Conservation (phyloP, 2,329 filamentous ascomycete species). For the Apiospora hydei region DNA sequence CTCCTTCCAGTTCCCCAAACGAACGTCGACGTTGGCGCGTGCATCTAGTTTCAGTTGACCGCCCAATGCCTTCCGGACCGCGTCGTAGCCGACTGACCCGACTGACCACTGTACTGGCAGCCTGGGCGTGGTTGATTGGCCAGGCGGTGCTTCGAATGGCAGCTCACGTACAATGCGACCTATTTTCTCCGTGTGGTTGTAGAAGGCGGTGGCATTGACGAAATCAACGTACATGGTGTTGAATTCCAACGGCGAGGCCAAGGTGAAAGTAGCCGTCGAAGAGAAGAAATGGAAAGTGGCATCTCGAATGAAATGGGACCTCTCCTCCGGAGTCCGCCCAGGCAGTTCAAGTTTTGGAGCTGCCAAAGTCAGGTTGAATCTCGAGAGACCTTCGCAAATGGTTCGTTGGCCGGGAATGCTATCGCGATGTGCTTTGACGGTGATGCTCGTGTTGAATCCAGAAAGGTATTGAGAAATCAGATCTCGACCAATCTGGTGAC, state of each 20-base stretch:
- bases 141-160: slow-evolving; percentile 80
- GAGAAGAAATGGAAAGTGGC: slow-evolving; percentile 87
- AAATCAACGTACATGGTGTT: slow-evolving; percentile 79
- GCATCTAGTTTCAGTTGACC: slow-evolving; percentile 82
- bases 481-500: slow-evolving; percentile 69
- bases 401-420: slow-evolving; percentile 78
- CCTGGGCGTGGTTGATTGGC: slow-evolving; percentile 73
- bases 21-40: slow-evolving; percentile 75
- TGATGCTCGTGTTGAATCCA: slow-evolving; percentile 83
- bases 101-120: slow-evolving; percentile 84
- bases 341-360: slow-evolving; percentile 72
- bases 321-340: slow-evolving; percentile 53
- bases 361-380: slow-evolving; percentile 73
- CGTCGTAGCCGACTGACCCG: slow-evolving; percentile 82
- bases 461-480: slow-evolving; percentile 88
- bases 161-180: slow-evolving; percentile 79
- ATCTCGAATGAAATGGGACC: slow-evolving; percentile 78
- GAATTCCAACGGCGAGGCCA: slow-evolving; percentile 78
- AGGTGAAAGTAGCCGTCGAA: slow-evolving; percentile 83
- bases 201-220: slow-evolving; percentile 85
- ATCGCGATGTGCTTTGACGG: slow-evolving; percentile 71
- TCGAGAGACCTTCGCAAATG: slow-evolving; percentile 76
- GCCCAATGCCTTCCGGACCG: slow-evolving; percentile 79
- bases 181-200: slow-evolving; percentile 79
- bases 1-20: slow-evolving; percentile 78